Evolutionary conservation across 2,329 filamentous ascomycete genomes (phyloP).

Genomic region (Aureobasidium mangrovei): DNA sequence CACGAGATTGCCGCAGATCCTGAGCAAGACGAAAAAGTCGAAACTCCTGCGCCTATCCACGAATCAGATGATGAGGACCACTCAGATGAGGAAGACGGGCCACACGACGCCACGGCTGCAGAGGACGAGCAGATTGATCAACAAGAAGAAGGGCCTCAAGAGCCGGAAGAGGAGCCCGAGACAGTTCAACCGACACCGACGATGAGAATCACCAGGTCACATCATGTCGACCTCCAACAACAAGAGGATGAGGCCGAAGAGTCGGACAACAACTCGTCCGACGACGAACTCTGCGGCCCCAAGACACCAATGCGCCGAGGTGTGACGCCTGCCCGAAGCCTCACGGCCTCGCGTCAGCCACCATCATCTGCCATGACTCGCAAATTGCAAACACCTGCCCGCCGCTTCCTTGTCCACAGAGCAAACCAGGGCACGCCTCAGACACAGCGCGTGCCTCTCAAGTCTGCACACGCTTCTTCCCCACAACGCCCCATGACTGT

Average conservation of each 20-base stretch:
- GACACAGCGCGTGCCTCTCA: slow-evolving; percentile 16
- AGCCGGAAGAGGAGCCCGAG: background rate
- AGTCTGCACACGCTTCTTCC: slow-evolving; percentile 1
- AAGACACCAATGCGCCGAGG: slow-evolving; percentile 16
- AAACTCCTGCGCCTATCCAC: background rate
- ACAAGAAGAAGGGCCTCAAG: background rate
- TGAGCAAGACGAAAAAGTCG: background rate
- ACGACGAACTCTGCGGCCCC: slow-evolving; percentile 17
- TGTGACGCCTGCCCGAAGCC: background rate
- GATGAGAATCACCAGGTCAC: background rate
- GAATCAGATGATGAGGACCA: background rate
- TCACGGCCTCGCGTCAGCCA: background rate
- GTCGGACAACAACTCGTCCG: slow-evolving; percentile 1
- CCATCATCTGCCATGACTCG: background rate
- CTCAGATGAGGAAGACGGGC: background rate
- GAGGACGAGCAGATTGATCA: background rate
- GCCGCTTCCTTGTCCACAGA: slow-evolving; percentile 3
- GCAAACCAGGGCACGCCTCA: slow-evolving; percentile 11
- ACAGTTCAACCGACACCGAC: background rate
- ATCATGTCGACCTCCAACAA: background rate
- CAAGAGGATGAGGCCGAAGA: background rate
- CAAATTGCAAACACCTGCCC: slow-evolving; percentile 11
- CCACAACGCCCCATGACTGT: slow-evolving; percentile 16
- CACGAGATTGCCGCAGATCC: background rate
- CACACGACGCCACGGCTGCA: background rate